Evolutionary conservation across 2,329 filamentous ascomycete species (phyloP).

Genomic region (Colletotrichum horii): DNA sequence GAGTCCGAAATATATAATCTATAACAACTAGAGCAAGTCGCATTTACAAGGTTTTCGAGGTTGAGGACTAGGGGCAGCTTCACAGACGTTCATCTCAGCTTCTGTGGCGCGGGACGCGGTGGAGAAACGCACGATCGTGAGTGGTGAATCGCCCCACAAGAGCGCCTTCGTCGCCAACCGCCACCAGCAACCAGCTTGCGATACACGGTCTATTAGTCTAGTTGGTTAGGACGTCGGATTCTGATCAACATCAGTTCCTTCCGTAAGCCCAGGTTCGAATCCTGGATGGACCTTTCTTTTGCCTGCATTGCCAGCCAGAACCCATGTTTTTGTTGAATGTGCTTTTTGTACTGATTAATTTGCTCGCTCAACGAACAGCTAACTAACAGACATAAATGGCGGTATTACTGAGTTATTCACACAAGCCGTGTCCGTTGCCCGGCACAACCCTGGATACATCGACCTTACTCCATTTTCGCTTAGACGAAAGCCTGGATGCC

Average conservation of each 20-base stretch:
- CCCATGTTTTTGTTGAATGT: not conserved
- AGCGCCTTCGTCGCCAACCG: not conserved
- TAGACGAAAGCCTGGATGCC: conserved; percentile 82
- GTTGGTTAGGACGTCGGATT: conserved; percentile 23
- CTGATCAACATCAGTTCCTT: conserved; percentile 5
- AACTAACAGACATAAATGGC: not conserved
- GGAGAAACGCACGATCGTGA: not conserved
- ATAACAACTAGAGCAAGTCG: too few species aligned
- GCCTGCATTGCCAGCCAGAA: not conserved
- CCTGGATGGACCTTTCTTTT: conserved; percentile 20
- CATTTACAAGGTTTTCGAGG: too few species aligned
- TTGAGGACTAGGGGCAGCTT: too few species aligned
- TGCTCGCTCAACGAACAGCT: not conserved
- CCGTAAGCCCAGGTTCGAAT: conserved; percentile 22
- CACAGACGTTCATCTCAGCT: not conserved
- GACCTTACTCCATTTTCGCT: conserved; percentile 3
- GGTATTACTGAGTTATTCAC: not conserved
- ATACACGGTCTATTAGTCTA: conserved; percentile 19
- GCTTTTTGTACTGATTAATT: not conserved
- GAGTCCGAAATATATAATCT: too few species aligned
- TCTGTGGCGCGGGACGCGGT: not conserved
- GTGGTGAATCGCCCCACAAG: not conserved
- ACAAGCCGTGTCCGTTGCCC: not conserved
- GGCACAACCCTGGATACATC: not conserved
- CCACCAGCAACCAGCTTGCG: not conserved